Percentiles rank a stretch among this genome's conserved stretches.
phyloP scores from a whole-genome alignment of 148 eudicot genomes.

The Chenopodium formosanum region DNA sequence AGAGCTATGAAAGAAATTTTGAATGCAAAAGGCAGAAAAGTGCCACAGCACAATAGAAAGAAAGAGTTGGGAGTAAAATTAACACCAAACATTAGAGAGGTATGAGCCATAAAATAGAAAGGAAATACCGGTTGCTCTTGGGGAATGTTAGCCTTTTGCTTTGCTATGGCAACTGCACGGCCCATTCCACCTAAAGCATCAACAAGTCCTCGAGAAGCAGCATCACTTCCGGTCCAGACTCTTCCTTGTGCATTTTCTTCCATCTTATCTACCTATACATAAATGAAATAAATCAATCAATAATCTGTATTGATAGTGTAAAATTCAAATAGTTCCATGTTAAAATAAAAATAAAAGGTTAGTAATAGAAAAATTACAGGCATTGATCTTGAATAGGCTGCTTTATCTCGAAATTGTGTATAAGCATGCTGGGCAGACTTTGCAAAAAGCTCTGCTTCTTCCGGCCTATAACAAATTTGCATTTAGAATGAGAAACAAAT shows the following conservation, averaged over 20 bases:
- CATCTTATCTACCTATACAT: slow-evolving; percentile 66
- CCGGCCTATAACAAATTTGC: slow-evolving; percentile 47
- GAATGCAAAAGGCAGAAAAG: background rate
- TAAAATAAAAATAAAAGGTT: background rate
- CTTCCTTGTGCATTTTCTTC: slow-evolving; percentile 95
- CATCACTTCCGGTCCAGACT: slow-evolving; percentile 92
- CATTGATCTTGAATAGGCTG: slow-evolving; percentile 92
- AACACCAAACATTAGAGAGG: background rate
- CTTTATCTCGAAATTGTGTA: slow-evolving; percentile 80
- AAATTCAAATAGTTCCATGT: slow-evolving; percentile 3
- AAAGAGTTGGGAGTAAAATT: background rate
- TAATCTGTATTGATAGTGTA: too few species aligned
- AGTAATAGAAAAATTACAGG: slow-evolving; percentile 38
- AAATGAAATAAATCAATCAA: slow-evolving; percentile 4
- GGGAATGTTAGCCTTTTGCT: slow-evolving; percentile 77
- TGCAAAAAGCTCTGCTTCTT: slow-evolving; percentile 89
- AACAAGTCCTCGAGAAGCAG: slow-evolving; percentile 72
- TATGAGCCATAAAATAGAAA: slow-evolving; percentile 2
- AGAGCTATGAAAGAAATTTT: background rate
- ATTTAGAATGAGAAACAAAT: background rate
- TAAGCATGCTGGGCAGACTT: slow-evolving; percentile 70
- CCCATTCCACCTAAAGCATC: slow-evolving; percentile 91
- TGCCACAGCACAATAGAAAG: background rate
- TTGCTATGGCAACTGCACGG: slow-evolving; percentile 88
- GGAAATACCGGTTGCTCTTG: slow-evolving; percentile 62